Conservation (phyloP, 257 asterid genomes). For the Plectranthus barbatus region DNA sequence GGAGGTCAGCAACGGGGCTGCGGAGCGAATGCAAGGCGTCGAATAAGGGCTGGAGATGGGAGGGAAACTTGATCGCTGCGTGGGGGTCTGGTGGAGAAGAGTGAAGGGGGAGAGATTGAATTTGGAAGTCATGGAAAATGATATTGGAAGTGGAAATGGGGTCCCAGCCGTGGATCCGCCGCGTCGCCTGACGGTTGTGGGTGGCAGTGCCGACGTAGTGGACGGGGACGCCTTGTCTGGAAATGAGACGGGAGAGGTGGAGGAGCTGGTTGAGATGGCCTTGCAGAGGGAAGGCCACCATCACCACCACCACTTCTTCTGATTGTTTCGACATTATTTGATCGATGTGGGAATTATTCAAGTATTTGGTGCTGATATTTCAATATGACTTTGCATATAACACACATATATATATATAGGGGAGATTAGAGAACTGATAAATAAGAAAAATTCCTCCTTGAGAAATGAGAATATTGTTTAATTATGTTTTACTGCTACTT, state of each 20-base stretch:
- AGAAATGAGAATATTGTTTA: too few relatives aligned
- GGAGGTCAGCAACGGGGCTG: slow-evolving; percentile 24
- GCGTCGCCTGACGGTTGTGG: slow-evolving; percentile 53
- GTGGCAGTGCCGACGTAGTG: too few relatives aligned
- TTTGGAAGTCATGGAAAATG: slow-evolving; percentile 35
- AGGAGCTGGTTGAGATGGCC: slow-evolving; percentile 86
- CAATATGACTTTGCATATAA: too few relatives aligned
- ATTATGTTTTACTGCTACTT: too few relatives aligned
- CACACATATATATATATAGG: too few relatives aligned
- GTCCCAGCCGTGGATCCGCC: slow-evolving; percentile 46
- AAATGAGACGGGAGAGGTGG: slow-evolving; percentile 59
- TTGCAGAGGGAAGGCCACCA: slow-evolving; percentile 68
- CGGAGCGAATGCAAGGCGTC: slow-evolving; percentile 32
- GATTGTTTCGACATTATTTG: not conserved
- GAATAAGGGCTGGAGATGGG: slow-evolving; percentile 35
- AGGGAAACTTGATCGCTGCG: not conserved
- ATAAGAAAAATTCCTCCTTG: too few relatives aligned
- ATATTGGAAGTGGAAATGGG: slow-evolving; percentile 26
- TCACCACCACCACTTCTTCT: slow-evolving; percentile 35
- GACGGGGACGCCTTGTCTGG: slow-evolving; percentile 27
- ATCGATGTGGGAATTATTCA: too few relatives aligned
- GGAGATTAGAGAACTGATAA: too few relatives aligned
- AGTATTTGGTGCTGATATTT: too few relatives aligned
- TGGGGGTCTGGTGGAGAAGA: slow-evolving; percentile 26
- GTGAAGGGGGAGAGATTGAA: slow-evolving; percentile 4